These are phyloP conservation scores for Wickerhamomyces kurtzmanii DNA, from an alignment of 805 yeast species.

Conservation along the genomic window DNA sequence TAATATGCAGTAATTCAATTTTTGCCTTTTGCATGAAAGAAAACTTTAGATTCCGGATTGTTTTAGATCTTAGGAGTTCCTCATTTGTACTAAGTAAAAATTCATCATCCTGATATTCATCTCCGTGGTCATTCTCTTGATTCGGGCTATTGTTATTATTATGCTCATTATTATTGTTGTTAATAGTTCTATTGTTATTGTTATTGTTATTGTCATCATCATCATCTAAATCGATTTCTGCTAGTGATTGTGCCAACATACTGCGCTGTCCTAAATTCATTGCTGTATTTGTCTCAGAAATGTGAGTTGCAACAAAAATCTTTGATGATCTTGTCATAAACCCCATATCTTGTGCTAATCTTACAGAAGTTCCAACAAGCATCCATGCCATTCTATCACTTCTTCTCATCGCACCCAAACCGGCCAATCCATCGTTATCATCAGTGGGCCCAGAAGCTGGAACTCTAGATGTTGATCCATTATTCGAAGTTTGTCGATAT, in stretches of 20 bases:
- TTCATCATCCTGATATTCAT: slow-evolving; percentile 19
- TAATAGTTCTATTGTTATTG: slow-evolving; percentile 16
- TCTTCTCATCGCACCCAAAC: slow-evolving; percentile 76
- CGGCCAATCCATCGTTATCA: slow-evolving; percentile 47
- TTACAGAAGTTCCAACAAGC: slow-evolving; percentile 79
- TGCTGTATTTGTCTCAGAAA: slow-evolving; percentile 75
- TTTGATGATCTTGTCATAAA: slow-evolving; percentile 65
- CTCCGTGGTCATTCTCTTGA: slow-evolving; percentile 5
- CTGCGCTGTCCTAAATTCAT: slow-evolving; percentile 73
- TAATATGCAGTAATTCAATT: slow-evolving; percentile 67
- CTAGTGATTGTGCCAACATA: slow-evolving; percentile 63
- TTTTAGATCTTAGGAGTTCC: slow-evolving; percentile 12
- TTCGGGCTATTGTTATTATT: slow-evolving; percentile 1
- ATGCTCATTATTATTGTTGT: slow-evolving; percentile 10
- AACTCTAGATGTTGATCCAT: slow-evolving; percentile 5
- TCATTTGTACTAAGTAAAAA: slow-evolving; percentile 19
- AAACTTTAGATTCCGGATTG: slow-evolving; percentile 34
- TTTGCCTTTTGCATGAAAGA: slow-evolving; percentile 63
- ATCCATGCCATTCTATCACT: slow-evolving; percentile 91
- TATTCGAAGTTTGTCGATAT: slow-evolving; percentile 2
- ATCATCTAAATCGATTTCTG: slow-evolving; percentile 52
- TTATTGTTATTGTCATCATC: slow-evolving; percentile 21
- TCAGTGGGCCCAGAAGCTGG: too few relatives aligned
- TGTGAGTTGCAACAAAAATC: slow-evolving; percentile 74
- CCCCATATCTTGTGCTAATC: slow-evolving; percentile 82